Evolutionary conservation across 768 basidiomycete species (phyloP).

Genomic region (Boletus barrowsii): DNA sequence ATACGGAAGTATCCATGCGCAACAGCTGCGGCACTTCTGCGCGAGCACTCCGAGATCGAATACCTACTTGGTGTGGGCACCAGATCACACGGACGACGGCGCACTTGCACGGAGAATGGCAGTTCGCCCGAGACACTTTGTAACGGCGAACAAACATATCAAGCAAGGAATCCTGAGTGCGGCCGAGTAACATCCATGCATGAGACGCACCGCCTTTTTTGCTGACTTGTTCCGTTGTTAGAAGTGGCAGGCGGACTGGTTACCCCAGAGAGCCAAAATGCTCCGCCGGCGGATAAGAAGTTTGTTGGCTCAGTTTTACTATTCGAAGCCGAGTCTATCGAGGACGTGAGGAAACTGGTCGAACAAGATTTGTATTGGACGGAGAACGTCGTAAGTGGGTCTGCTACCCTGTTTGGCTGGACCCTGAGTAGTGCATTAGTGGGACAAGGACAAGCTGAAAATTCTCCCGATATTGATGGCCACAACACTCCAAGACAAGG

Average conservation of each 20-base stretch:
- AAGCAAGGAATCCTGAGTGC: slow-evolving; percentile 49
- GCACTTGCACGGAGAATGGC: slow-evolving; percentile 55
- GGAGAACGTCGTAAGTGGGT: slow-evolving; percentile 38
- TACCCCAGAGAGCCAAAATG: slow-evolving; percentile 54
- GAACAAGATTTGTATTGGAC: slow-evolving; percentile 45
- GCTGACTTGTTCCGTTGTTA: slow-evolving; percentile 9
- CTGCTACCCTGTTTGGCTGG: neutral
- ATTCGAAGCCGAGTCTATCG: slow-evolving; percentile 51
- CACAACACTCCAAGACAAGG: slow-evolving; percentile 30
- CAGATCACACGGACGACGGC: slow-evolving; percentile 60
- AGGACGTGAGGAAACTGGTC: slow-evolving; percentile 38
- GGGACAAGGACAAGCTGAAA: slow-evolving; percentile 54
- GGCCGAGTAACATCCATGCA: slow-evolving; percentile 17
- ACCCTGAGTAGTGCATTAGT: slow-evolving; percentile 39
- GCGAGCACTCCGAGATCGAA: slow-evolving; percentile 4
- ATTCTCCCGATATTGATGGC: slow-evolving; percentile 47
- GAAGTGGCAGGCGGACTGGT: slow-evolving; percentile 58
- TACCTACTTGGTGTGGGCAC: slow-evolving; percentile 54
- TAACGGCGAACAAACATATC: slow-evolving; percentile 40
- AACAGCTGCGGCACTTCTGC: slow-evolving; percentile 13
- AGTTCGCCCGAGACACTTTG: slow-evolving; percentile 53
- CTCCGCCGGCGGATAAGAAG: slow-evolving; percentile 46
- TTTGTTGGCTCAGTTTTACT: slow-evolving; percentile 61
- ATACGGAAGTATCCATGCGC: neutral
- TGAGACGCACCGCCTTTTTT: slow-evolving; percentile 7